These are phyloP conservation scores for Xylaria nigripes DNA, from an alignment of 495 filamentous ascomycete species.

Conservation along the genomic window DNA sequence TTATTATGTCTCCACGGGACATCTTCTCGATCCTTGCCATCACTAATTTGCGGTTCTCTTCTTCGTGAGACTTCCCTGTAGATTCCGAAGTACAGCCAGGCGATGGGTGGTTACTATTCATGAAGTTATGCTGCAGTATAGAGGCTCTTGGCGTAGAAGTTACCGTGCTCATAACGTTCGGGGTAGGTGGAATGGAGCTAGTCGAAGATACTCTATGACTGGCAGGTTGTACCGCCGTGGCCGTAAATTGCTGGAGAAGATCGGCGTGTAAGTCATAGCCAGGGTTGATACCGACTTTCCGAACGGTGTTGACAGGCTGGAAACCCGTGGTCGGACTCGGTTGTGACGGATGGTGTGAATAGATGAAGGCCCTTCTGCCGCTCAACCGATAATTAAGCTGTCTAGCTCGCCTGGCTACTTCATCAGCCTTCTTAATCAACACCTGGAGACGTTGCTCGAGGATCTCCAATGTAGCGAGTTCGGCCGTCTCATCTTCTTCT, in stretches of 20 bases:
- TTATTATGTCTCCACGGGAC: constrained; percentile 58
- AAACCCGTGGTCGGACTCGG: constrained; percentile 18
- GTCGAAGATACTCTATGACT: constrained; percentile 21
- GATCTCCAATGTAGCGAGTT: constrained; percentile 75
- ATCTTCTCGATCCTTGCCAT: constrained; percentile 68
- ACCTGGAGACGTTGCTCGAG: constrained; percentile 65
- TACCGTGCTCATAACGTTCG: constrained; percentile 20
- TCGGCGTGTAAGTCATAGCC: constrained; percentile 34
- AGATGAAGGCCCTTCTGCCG: constrained; percentile 63
- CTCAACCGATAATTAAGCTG: constrained; percentile 77
- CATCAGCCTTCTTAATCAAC: constrained; percentile 69
- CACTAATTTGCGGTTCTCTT: constrained; percentile 53
- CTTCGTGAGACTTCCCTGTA: constrained; percentile 17
- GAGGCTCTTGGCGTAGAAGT: constrained; percentile 23
- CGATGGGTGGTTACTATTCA: constrained; percentile 22
- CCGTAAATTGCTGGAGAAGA: constrained; percentile 36
- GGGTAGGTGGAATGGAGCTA: constrained; percentile 23
- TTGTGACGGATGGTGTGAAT: constrained; percentile 23
- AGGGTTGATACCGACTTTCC: constrained; percentile 17
- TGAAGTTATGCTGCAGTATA: constrained; percentile 18
- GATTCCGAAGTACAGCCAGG: constrained; percentile 21
- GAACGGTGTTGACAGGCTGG: constrained; percentile 20
- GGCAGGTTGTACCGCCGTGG: constrained; percentile 15
- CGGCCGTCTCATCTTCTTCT: constrained; percentile 77
- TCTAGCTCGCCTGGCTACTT: constrained; percentile 68